Evolutionary conservation across 2,329 filamentous ascomycete species (phyloP), one percentile per base, ranked within the genome.

Genomic region (Ascochyta koolunga): DNA sequence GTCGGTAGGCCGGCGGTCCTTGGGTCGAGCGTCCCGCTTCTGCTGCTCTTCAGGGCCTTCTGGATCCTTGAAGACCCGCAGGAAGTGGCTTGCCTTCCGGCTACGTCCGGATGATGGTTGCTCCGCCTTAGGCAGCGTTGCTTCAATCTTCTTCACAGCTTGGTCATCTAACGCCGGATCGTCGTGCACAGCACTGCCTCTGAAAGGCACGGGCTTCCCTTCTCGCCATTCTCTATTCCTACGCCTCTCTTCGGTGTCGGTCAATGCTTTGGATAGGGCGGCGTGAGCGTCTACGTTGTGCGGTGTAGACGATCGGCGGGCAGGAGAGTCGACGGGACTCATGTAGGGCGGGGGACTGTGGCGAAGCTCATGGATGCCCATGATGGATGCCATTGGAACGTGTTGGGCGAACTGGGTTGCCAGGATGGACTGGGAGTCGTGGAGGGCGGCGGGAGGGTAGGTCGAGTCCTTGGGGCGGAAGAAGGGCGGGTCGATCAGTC

Each of bases 11-110:
- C 69, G 65, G 52, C 74, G 71, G 37, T 77, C 70, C 60, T 73
- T 74, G 21, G 66, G 62, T 48, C 79, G 76, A 51, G 77, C 76
- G 54, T 82, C 78, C 60, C 78, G 69, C 67, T 78, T 76, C 64
- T 81, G 82, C 50, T 80, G 77, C 58, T 82, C 80, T 27, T 82
- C 79, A 21, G 79, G 79, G 6, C 76, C 78, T 48, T 84, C 83
- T 54, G 85, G 85, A 58, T 86, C 84, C 64, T 86, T 86, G 74
- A 88, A 88, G 5, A 88, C 74, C 11, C 86, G 84, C 47, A 88
- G 74, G 63, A 86, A 86, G 65, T 88, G 85, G 65, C 84, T 87
- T 36, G 86, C 84, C 71, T 88, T 88, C 51, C 86, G 80, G 68
- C 84, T 87, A 55, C 86, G 80, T 39, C 83, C 82, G 61, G 84